Evolutionary conservation across 768 basidiomycete species (phyloP).

Genomic region (Galerina marginata): DNA sequence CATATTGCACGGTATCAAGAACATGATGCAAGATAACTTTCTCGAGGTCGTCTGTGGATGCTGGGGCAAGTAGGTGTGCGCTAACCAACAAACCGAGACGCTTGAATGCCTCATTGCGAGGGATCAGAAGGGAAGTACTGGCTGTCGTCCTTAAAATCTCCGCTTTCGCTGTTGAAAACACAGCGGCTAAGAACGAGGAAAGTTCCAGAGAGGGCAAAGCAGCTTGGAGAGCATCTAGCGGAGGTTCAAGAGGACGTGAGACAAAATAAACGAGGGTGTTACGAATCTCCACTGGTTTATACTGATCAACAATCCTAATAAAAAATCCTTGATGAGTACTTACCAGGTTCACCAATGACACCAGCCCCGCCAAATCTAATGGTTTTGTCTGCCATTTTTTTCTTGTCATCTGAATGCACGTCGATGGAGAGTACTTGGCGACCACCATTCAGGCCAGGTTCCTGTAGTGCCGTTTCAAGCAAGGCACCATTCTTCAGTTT

Average conservation of each 20-base stretch:
- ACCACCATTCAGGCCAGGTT: slow-evolving; percentile 70
- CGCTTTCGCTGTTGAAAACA: slow-evolving; percentile 86
- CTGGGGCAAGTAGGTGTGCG: slow-evolving; percentile 79
- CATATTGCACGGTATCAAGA: slow-evolving; percentile 77
- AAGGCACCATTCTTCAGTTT: slow-evolving; percentile 78
- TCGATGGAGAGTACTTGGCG: slow-evolving; percentile 74
- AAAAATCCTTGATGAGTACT: slow-evolving; percentile 28
- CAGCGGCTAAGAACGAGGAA: slow-evolving; percentile 88
- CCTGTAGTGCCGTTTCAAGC: slow-evolving; percentile 78
- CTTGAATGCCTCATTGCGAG: slow-evolving; percentile 88
- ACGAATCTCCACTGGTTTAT: slow-evolving; percentile 64
- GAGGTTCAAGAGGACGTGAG: slow-evolving; percentile 82
- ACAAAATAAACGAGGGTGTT: slow-evolving; percentile 90
- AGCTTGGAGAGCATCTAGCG: slow-evolving; percentile 79
- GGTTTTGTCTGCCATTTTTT: slow-evolving; percentile 50
- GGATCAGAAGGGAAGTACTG: slow-evolving; percentile 83
- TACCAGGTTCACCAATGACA: slow-evolving; percentile 79
- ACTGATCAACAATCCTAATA: slow-evolving; percentile 1
- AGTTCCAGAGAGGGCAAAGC: slow-evolving; percentile 83
- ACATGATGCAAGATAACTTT: slow-evolving; percentile 90
- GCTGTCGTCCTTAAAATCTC: slow-evolving; percentile 67
- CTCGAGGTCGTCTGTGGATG: slow-evolving; percentile 81
- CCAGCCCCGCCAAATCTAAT: slow-evolving; percentile 86
- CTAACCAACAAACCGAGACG: slow-evolving; percentile 85
- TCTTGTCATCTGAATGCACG: slow-evolving; percentile 57